phyloP scores from a whole-genome alignment of 305 asterid genomes.

The Fraxinus albicans region DNA sequence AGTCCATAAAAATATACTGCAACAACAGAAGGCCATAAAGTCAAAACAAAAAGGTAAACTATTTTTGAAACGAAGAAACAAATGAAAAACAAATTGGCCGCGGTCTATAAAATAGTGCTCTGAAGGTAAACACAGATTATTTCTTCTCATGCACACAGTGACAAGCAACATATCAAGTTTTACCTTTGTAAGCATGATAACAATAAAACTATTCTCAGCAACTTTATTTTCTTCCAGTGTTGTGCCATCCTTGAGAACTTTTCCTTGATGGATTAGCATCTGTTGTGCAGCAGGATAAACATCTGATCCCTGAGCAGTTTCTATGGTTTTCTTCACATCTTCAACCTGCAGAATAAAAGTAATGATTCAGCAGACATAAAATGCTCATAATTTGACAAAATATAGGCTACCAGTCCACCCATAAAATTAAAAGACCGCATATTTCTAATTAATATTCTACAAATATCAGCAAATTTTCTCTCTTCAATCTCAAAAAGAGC shows the following conservation, averaged over 20 bases:
- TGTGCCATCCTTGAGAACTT: slow-evolving; percentile 78
- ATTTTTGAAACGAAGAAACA: neutral
- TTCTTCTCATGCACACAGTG: neutral
- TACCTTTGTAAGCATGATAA: slow-evolving; percentile 74
- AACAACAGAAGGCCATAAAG: neutral
- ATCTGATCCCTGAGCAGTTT: slow-evolving; percentile 62
- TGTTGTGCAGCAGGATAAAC: slow-evolving; percentile 76
- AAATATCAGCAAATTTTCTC: neutral
- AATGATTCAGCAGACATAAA: neutral
- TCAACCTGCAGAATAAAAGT: slow-evolving; percentile 44
- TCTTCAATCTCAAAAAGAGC: slow-evolving; percentile 3
- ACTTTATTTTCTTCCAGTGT: slow-evolving; percentile 75
- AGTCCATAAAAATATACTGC: neutral
- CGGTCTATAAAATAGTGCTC: neutral
- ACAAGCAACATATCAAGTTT: slow-evolving; percentile 17
- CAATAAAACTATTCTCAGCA: slow-evolving; percentile 70
- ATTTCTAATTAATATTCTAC: neutral
- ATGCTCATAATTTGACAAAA: neutral
- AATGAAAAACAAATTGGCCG: neutral
- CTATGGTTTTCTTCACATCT: slow-evolving; percentile 76
- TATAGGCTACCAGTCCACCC: neutral
- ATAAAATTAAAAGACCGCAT: neutral
- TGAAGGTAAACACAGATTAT: neutral
- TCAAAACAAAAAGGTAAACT: neutral
- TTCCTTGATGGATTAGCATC: slow-evolving; percentile 84